Evolutionary conservation across 371 early-diverging fungal species (phyloP).

Genomic region (Mycotypha africana): DNA sequence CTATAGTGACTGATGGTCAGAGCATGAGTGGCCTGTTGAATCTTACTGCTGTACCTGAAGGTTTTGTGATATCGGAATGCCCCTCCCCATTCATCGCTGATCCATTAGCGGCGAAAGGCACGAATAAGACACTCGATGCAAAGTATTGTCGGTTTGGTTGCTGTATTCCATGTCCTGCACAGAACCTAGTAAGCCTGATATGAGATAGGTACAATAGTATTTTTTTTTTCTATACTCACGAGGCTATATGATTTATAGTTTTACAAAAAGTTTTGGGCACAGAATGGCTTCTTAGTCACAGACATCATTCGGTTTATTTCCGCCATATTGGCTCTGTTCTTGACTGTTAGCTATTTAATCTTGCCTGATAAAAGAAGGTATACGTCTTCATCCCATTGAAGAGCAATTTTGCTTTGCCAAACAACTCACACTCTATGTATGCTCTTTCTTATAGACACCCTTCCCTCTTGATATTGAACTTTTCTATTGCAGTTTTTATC

Average conservation of each 20-base stretch:
- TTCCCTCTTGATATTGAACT: constrained; percentile 59
- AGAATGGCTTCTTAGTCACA: constrained; percentile 45
- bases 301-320: constrained; percentile 51
- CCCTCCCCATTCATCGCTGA: constrained; percentile 17
- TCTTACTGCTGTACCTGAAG: constrained; percentile 13
- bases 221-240: too few relatives aligned
- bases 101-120: constrained; percentile 5
- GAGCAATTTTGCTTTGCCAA: too few relatives aligned
- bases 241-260: constrained; percentile 31
- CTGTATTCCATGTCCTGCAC: constrained; percentile 24
- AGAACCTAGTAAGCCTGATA: constrained; percentile 17
- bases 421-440: too few relatives aligned
- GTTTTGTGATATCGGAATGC: constrained; percentile 10
- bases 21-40: constrained; percentile 5
- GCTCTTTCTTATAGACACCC: constrained; percentile 45
- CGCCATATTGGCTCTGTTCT: constrained; percentile 39
- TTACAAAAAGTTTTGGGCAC: constrained; percentile 43
- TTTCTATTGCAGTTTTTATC: constrained; percentile 50
- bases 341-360: constrained; percentile 52
- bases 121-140: background rate
- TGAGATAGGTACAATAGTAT: too few relatives aligned
- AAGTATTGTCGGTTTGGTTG: constrained; percentile 16
- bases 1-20: constrained; percentile 11
- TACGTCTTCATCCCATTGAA: too few relatives aligned
- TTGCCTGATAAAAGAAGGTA: constrained; percentile 58